Evolutionary conservation across 306 rosid genomes (phyloP).

Genomic region (Malus asiatica): DNA sequence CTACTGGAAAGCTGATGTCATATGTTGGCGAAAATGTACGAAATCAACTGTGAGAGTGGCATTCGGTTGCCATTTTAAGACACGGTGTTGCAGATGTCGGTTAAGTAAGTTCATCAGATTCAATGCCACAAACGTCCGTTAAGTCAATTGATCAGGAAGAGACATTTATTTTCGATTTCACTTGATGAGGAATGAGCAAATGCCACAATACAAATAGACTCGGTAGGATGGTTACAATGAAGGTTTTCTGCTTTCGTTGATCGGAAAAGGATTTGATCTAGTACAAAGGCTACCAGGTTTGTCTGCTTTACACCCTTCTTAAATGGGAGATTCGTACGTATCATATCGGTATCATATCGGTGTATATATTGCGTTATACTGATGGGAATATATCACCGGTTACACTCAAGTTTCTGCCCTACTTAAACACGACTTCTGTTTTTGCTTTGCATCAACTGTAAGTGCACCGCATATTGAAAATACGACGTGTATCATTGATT

Average conservation of each 20-base stretch:
- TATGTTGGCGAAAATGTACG: constrained; percentile 1
- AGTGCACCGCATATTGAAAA: constrained; percentile 61
- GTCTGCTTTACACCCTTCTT: not conserved
- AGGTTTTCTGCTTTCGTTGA: constrained; percentile 22
- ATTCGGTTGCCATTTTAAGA: not conserved
- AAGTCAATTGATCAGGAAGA: no score
- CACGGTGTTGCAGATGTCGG: no score
- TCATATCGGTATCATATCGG: no score
- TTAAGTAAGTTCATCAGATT: no score
- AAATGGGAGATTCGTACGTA: no score
- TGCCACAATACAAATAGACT: not conserved
- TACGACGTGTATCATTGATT: constrained; percentile 34
- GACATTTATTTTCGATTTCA: no score
- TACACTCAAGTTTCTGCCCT: not conserved
- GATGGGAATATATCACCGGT: no score
- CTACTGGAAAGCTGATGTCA: constrained; percentile 4
- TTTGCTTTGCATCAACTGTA: not conserved
- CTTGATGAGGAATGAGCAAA: not conserved
- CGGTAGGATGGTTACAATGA: constrained; percentile 26
- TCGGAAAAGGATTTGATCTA: constrained; percentile 23
- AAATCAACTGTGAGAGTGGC: not conserved
- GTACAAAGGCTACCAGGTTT: constrained; percentile 27
- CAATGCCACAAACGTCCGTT: rapidly evolving
- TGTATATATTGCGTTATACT: no score
- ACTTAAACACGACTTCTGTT: no score